A percentile compares a stretch with the other conserved stretches of the same genome.
Evolutionary conservation across 2,329 filamentous ascomycete species (phyloP).

Genomic region (Raffaelea arxii): DNA sequence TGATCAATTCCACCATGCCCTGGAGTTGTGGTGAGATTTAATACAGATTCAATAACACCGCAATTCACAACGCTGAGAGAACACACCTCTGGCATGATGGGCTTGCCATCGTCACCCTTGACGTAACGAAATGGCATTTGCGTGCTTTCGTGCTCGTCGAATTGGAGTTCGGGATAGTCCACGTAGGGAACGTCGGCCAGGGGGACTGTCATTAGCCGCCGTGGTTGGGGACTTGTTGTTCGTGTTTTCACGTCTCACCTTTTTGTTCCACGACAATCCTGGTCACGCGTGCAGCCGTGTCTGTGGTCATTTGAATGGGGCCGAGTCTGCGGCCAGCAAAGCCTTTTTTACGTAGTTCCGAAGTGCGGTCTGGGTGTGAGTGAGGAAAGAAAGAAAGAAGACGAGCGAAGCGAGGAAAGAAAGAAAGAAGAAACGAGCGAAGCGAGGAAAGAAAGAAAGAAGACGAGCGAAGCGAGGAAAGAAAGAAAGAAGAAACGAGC

Average conservation of each 20-base stretch:
- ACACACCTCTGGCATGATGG: constrained; percentile 83
- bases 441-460: too few species aligned
- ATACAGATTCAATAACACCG: too few species aligned
- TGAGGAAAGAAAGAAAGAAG: too few species aligned
- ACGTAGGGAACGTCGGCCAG: constrained; percentile 72
- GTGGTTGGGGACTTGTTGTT: neutral
- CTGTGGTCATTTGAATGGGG: constrained; percentile 95
- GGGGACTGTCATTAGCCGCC: constrained; percentile 43
- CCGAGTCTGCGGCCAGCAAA: constrained; percentile 81
- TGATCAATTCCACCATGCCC: constrained; percentile 93
- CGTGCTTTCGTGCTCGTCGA: constrained; percentile 87
- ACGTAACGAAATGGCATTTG: constrained; percentile 99
- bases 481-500: too few species aligned
- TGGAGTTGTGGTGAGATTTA: too few species aligned
- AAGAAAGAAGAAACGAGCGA: too few species aligned
- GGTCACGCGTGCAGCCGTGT: constrained; percentile 91
- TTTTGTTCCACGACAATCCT: constrained; percentile 78
- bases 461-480: too few species aligned
- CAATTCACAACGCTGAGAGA: too few species aligned
- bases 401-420: too few species aligned
- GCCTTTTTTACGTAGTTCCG: constrained; percentile 89
- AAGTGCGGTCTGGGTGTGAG: constrained; percentile 65
- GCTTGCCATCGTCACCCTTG: constrained; percentile 59
- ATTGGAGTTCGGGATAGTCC: constrained; percentile 80
- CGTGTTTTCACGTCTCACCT: constrained; percentile 39